Percentiles rank a stretch among this genome's conserved stretches.
Conservation (phyloP, 305 asterid genomes). For the Plantago coronopus region DNA sequence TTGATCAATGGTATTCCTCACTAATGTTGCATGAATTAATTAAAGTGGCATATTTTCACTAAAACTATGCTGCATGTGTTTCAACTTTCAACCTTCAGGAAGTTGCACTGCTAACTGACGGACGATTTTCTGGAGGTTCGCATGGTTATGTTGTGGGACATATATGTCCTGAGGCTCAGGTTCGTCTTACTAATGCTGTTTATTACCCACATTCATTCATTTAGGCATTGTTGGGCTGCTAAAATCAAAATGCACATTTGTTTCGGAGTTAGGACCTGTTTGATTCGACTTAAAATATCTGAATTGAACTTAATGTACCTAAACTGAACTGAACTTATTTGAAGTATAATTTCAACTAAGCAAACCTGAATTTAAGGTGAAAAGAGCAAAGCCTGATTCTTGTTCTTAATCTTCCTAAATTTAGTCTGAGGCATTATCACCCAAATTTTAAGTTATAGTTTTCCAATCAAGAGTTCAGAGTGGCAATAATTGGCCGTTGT, state of each 20-base stretch:
- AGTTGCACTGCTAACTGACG: conserved; percentile 87
- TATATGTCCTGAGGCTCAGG: conserved; percentile 98
- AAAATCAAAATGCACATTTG: background rate
- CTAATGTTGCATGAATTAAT: conserved; percentile 3
- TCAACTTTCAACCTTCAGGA: conserved; percentile 41
- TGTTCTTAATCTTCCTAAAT: too few species aligned
- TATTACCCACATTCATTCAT: background rate
- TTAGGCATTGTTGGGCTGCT: background rate
- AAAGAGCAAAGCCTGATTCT: too few species aligned
- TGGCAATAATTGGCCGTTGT: too few species aligned
- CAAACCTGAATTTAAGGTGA: too few species aligned
- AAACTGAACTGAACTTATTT: too few species aligned
- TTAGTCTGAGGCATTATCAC: too few species aligned
- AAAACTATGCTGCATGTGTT: background rate
- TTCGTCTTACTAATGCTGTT: background rate
- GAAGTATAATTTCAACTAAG: too few species aligned
- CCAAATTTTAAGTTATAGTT: too few species aligned
- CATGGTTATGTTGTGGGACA: conserved; percentile 97
- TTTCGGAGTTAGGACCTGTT: background rate
- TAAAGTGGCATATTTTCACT: background rate
- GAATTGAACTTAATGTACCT: too few species aligned
- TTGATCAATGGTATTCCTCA: conserved; percentile 9
- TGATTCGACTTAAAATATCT: too few species aligned
- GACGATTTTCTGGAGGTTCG: conserved; percentile 96
- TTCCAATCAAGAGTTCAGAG: too few species aligned